phyloP scores from a whole-genome alignment of 164 flowering plant genomes.

The Platanus orientalis region DNA sequence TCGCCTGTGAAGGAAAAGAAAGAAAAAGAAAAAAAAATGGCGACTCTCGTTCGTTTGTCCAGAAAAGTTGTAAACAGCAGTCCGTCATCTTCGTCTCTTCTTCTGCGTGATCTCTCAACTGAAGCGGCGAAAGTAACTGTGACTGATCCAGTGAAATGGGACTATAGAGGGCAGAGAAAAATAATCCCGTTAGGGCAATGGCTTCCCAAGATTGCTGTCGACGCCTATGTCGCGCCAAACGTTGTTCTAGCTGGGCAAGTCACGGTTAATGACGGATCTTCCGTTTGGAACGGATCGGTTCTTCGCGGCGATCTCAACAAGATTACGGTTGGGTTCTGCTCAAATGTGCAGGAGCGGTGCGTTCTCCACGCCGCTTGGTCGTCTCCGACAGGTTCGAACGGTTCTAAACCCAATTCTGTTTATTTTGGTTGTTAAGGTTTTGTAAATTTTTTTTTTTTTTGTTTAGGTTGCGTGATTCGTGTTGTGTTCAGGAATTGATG shows the following conservation, averaged over 20 bases:
- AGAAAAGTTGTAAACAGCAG: slow-evolving; percentile 27
- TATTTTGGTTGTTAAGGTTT: not conserved
- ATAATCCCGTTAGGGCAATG: slow-evolving; percentile 93
- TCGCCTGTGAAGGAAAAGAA: too few species aligned
- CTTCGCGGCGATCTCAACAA: slow-evolving; percentile 96
- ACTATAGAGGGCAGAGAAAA: slow-evolving; percentile 87
- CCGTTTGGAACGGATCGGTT: slow-evolving; percentile 91
- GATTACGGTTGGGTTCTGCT: slow-evolving; percentile 86
- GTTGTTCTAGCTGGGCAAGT: slow-evolving; percentile 98
- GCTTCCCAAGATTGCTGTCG: slow-evolving; percentile 92
- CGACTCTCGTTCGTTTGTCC: slow-evolving; percentile 38
- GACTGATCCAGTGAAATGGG: slow-evolving; percentile 86
- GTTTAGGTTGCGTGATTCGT: too few species aligned
- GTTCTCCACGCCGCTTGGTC: slow-evolving; percentile 93
- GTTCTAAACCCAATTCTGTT: not conserved
- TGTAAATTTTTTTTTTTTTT: too few species aligned
- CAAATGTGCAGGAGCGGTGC: slow-evolving; percentile 91
- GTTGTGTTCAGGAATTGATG: not conserved
- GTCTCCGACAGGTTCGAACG: slow-evolving; percentile 80
- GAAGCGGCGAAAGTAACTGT: slow-evolving; percentile 11
- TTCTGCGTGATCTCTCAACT: slow-evolving; percentile 28
- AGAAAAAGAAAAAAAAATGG: slow-evolving; percentile 21
- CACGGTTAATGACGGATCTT: slow-evolving; percentile 73
- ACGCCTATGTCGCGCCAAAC: slow-evolving; percentile 95
- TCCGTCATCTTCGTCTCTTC: slow-evolving; percentile 20